These are phyloP conservation scores for Yarrowia keelungensis DNA, from an alignment of 805 yeast species.

Conservation along the genomic window DNA sequence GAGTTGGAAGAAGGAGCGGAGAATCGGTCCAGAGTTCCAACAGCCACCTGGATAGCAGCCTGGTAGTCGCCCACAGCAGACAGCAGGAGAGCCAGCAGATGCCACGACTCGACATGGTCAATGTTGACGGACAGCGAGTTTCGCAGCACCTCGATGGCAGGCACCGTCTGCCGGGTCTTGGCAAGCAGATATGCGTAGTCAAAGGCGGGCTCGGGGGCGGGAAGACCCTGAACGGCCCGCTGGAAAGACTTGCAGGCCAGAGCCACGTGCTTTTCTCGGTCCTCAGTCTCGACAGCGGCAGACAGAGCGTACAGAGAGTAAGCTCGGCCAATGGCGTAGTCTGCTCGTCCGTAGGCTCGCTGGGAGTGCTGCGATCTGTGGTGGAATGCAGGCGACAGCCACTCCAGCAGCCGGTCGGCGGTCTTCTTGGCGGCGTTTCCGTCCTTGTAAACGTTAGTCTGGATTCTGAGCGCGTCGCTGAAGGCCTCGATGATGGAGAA, in stretches of 20 bases:
- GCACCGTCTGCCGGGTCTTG: conserved; percentile 42
- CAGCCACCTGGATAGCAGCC: conserved; percentile 63
- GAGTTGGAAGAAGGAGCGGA: neutral
- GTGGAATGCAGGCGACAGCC: conserved; percentile 39
- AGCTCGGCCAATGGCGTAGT: conserved; percentile 40
- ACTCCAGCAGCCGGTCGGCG: conserved; percentile 42
- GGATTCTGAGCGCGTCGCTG: conserved; percentile 40
- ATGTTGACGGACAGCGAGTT: conserved; percentile 52
- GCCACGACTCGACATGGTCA: conserved; percentile 67
- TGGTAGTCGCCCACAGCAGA: conserved; percentile 65
- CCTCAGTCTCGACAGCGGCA: conserved; percentile 39
- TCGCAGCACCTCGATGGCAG: conserved; percentile 45
- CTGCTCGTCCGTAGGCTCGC: conserved; percentile 20
- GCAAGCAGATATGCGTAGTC: conserved; percentile 49
- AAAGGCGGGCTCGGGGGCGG: conserved; percentile 40
- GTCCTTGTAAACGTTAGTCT: conserved; percentile 41
- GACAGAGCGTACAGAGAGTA: conserved; percentile 41
- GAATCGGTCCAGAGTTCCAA: conserved; percentile 55
- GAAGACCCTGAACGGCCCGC: conserved; percentile 39
- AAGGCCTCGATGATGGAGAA: conserved; percentile 43
- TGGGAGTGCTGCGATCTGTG: conserved; percentile 22
- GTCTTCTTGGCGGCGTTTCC: conserved; percentile 40
- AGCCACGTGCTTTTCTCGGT: conserved; percentile 39
- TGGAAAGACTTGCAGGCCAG: conserved; percentile 43
- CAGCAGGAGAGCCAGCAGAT: conserved; percentile 67